Conservation (phyloP, 1,284 basidiomycete genomes). For the Omphalotus olearius region DNA sequence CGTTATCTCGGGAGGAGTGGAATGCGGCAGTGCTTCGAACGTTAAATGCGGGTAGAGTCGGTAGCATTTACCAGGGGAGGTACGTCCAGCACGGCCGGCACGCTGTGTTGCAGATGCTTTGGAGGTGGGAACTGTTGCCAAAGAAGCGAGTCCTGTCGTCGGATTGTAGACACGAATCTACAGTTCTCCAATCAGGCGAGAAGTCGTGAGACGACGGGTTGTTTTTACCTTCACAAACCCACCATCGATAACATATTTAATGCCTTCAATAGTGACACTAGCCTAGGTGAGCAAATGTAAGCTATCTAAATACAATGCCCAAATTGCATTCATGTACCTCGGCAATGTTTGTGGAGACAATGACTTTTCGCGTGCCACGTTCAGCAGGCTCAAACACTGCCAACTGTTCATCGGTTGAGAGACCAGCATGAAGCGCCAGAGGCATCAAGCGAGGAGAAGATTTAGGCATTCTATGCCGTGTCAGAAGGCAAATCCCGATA, state of each 20-base stretch:
- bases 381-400: conserved; percentile 78
- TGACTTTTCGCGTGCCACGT: conserved; percentile 79
- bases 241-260: conserved; percentile 93
- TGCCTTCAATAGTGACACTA: conserved; percentile 94
- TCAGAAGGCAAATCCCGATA: conserved; percentile 11
- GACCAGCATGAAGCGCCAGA: conserved; percentile 84
- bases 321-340: conserved; percentile 50
- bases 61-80: conserved; percentile 88
- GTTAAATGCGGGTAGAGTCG: conserved; percentile 79
- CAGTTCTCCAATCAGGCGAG: not conserved
- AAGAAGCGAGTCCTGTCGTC: conserved; percentile 75
- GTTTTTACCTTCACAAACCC: conserved; percentile 86
- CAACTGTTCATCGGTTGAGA: conserved; percentile 84
- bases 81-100: conserved; percentile 88
- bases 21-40: conserved; percentile 55
- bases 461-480: conserved; percentile 55
- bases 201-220: not conserved
- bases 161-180: conserved; percentile 86
- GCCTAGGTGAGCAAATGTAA: conserved; percentile 43
- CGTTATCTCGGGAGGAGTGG: conserved; percentile 86
- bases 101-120: conserved; percentile 84
- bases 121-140: conserved; percentile 78
- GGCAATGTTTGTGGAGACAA: conserved; percentile 94
- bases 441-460: conserved; percentile 58
- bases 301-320: not conserved